Base-by-base conservation (phyloP, 2,329 filamentous ascomycete species). In the Neurospora sp. region DNA sequence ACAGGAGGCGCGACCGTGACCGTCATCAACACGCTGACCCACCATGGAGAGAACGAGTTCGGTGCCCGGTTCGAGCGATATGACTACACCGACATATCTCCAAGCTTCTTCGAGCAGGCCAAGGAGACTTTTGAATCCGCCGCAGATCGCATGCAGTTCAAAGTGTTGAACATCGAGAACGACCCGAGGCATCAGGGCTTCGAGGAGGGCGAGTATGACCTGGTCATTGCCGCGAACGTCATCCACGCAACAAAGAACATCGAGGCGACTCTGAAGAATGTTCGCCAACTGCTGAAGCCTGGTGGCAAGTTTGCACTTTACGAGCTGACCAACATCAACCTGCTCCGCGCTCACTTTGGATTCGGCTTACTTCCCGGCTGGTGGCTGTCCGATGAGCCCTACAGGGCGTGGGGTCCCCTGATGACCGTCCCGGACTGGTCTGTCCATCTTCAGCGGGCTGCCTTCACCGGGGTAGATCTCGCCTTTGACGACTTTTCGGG, bases 201-300 rank as follows among this genome's bases (percentile, higher is more conserved):
- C 69, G 72, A 73, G n/a, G 65, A 40, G 0, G 72, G 71, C 10
- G 62, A 67, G 4, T 81, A 77, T 70, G 81, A 82, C 68, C 33
- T 82, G 3, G 70, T 82, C 2, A 70, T 83, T 28, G 81, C 80
- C 0, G 76, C 77, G 4, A 74, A 79, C 33, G 80, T 81, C 0
- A 69, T 82, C 11, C 79, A 81, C 69, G 78, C 79, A 1, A 81
- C 79, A 2, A 15, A 65, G n/a, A 68, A 37, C 28, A 65, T 81
- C 6, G 68, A 76, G 57, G 4, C 74, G 28, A 76, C 77, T 33
- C n/a, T 79, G 75, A 19, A 40, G 3, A 75, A 80, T 66, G 73
- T 76, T 6, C 77, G 80, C 11, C 71, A 71, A 6, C 73, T 83
- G 2, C 73, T 82, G 1, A 77, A 76, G 12, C 79, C 82, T 0